Evolutionary conservation across 2,329 filamentous ascomycete species (phyloP).

Genomic region (Akanthomyces muscarius): DNA sequence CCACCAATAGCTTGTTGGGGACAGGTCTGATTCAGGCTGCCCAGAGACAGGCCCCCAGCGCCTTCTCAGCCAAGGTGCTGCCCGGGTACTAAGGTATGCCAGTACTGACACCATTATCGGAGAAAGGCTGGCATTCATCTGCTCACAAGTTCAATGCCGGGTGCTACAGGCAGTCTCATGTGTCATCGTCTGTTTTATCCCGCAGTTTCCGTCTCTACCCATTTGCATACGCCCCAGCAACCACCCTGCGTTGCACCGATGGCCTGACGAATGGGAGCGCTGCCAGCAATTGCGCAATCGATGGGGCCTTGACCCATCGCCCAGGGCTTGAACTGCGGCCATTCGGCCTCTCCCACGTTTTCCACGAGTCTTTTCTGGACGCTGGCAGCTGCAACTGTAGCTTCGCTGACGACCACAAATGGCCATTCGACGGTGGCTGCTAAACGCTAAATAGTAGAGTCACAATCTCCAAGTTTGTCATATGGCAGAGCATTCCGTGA

Average conservation of each 20-base stretch:
- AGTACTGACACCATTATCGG: too few relatives aligned
- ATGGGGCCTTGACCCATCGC: neutral
- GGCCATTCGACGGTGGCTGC: too few relatives aligned
- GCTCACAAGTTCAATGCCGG: neutral
- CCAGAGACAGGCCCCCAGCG: too few relatives aligned
- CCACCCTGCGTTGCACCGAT: neutral
- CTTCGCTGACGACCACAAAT: too few relatives aligned
- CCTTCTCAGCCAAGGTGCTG: too few relatives aligned
- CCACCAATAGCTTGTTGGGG: slow-evolving; percentile 7
- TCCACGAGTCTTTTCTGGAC: neutral
- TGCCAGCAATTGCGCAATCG: slow-evolving; percentile 12
- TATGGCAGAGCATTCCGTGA: too few relatives aligned
- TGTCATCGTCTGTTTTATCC: neutral
- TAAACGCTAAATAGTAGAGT: too few relatives aligned
- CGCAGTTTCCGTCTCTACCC: neutral
- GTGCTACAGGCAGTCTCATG: neutral
- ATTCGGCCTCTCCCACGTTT: neutral
- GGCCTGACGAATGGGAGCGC: neutral
- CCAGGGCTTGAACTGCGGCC: neutral
- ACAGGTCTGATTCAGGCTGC: neutral
- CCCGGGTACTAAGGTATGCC: too few relatives aligned
- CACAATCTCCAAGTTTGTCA: too few relatives aligned
- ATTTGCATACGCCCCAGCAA: neutral
- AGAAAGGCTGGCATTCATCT: neutral
- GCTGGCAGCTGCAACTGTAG: neutral